Conservation (phyloP, 768 basidiomycete genomes). For the Suillus subaureus region DNA sequence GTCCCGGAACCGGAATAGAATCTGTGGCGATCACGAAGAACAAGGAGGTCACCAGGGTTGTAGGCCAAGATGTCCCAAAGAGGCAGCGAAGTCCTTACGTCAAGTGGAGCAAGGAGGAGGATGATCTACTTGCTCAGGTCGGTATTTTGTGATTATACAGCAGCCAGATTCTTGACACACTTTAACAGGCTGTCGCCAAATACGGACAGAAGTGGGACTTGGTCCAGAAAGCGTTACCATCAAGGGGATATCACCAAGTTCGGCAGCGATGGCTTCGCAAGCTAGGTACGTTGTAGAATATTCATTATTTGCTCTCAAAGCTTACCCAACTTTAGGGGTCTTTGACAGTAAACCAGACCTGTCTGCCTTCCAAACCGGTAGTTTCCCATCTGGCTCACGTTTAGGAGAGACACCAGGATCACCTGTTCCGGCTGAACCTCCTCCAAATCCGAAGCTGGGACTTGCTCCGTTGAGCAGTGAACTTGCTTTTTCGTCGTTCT, state of each 20-base stretch:
- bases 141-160: conserved; percentile 4
- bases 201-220: conserved; percentile 43
- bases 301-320: neutral
- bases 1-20: neutral
- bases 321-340: conserved; percentile 24
- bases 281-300: conserved; percentile 29
- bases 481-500: conserved; percentile 27
- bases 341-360: conserved; percentile 40
- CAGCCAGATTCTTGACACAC: neutral
- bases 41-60: conserved; percentile 28
- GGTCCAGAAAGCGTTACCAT: conserved; percentile 43
- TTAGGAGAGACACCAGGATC: conserved; percentile 11
- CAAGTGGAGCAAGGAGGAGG: conserved; percentile 47
- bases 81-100: conserved; percentile 42
- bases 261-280: conserved; percentile 46
- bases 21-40: conserved; percentile 14
- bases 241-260: conserved; percentile 45
- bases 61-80: conserved; percentile 35
- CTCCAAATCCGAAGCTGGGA: conserved; percentile 39
- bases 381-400: conserved; percentile 17
- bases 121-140: conserved; percentile 42
- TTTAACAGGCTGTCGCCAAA: conserved; percentile 39
- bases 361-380: conserved; percentile 34
- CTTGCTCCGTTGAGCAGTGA: conserved; percentile 42
- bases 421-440: conserved; percentile 22